Conservation (phyloP, 2,329 filamentous ascomycete genomes). For the Scolecobasidium constrictum region DNA sequence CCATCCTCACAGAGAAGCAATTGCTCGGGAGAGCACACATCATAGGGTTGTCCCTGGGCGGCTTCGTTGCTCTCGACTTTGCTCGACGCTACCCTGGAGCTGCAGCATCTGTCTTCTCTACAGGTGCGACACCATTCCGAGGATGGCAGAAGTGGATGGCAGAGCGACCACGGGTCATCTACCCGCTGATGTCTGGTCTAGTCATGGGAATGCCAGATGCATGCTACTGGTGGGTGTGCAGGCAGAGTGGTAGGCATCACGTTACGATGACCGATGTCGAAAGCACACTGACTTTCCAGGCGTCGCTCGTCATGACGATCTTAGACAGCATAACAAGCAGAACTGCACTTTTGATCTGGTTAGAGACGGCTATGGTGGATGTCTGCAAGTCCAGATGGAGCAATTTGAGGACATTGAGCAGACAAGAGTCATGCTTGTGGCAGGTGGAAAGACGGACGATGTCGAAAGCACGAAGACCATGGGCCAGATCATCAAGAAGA, state of each 20-base stretch:
- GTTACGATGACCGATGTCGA: no score
- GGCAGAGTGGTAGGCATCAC: no score
- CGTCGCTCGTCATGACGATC: neutral
- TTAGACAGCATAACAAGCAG: neutral
- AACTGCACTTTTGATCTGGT: neutral
- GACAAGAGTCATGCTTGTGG: slow-evolving; percentile 8
- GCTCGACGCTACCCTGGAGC: slow-evolving; percentile 7
- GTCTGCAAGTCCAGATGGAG: neutral
- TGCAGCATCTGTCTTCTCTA: neutral
- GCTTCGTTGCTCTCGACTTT: slow-evolving; percentile 12
- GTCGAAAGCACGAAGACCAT: slow-evolving; percentile 5
- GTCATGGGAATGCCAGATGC: neutral
- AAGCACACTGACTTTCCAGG: no score
- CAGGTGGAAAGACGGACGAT: slow-evolving; percentile 8
- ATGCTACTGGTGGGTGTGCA: neutral
- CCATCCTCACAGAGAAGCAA: slow-evolving; percentile 11
- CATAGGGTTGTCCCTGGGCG: slow-evolving; percentile 14
- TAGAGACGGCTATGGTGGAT: neutral
- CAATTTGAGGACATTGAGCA: slow-evolving; percentile 5
- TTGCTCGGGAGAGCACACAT: slow-evolving; percentile 12
- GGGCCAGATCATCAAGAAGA: neutral
- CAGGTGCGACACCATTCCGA: neutral
- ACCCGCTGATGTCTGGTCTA: neutral
- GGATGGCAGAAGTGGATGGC: slow-evolving; percentile 3
- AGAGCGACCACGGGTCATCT: neutral